These are phyloP conservation scores for Skeletonema tropicum DNA, from an alignment of 108 stramenopile genomes.

Conservation along the genomic window DNA sequence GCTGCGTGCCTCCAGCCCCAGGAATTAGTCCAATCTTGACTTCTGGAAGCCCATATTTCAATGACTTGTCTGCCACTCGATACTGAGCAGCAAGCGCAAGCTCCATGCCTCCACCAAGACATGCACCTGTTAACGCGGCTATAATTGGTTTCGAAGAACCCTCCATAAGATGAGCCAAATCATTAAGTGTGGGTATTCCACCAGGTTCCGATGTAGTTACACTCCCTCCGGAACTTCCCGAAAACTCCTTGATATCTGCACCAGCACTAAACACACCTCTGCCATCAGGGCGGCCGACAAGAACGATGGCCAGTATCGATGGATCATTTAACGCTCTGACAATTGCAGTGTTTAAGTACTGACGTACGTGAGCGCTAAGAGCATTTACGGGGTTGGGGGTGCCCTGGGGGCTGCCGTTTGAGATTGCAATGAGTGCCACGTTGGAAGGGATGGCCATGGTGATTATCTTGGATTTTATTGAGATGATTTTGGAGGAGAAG, in stretches of 20 bases:
- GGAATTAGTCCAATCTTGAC: constrained; percentile 96
- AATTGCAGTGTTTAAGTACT: constrained; percentile 48
- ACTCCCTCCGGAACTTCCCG: constrained; percentile 19
- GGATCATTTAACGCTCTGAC: constrained; percentile 38
- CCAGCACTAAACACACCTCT: constrained; percentile 92
- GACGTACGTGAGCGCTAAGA: constrained; percentile 57
- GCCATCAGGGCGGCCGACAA: constrained; percentile 81
- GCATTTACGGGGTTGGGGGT: constrained; percentile 76
- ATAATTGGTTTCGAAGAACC: constrained; percentile 90
- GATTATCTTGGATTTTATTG: no score
- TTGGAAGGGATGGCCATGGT: constrained; percentile 5
- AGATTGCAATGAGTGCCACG: constrained; percentile 43
- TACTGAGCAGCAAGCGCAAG: constrained; percentile 93
- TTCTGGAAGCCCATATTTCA: constrained; percentile 92
- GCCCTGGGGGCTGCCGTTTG: constrained; percentile 25
- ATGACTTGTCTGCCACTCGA: constrained; percentile 67
- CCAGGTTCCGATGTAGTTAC: constrained; percentile 22
- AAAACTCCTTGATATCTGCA: constrained; percentile 97
- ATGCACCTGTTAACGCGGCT: constrained; percentile 90
- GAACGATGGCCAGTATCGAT: constrained; percentile 75
- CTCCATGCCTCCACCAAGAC: constrained; percentile 96
- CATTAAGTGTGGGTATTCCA: constrained; percentile 57
- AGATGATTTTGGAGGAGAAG: background rate
- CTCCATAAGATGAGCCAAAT: constrained; percentile 69
- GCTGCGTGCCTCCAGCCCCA: constrained; percentile 96